Conservation (phyloP, 139 green algal genomes). For the Chlorella sorokiniana region DNA sequence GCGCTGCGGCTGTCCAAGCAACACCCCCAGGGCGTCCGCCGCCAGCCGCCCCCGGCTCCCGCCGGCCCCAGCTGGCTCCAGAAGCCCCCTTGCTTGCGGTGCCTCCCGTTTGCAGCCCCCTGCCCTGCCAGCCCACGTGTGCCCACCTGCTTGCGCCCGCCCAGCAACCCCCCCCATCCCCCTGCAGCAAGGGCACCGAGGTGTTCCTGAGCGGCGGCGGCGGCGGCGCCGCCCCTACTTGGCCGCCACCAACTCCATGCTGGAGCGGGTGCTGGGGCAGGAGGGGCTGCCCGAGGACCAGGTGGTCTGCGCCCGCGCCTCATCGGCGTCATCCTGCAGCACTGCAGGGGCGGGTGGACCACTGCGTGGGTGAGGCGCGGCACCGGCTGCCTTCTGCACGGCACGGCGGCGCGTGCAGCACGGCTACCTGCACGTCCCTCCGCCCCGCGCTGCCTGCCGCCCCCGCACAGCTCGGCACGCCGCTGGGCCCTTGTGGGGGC, state of each 20-base stretch:
- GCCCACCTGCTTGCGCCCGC: background rate
- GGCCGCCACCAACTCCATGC: slow-evolving; percentile 63
- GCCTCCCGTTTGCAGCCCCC: no score
- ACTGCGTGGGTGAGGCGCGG: slow-evolving; percentile 60
- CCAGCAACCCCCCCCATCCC: background rate
- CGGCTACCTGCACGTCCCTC: no score
- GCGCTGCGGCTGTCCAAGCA: no score
- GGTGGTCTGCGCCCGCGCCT: slow-evolving; percentile 79
- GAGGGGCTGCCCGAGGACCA: slow-evolving; percentile 50
- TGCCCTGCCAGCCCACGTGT: background rate
- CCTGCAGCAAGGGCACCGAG: slow-evolving; percentile 65
- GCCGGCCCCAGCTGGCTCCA: no score
- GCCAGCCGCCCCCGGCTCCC: no score
- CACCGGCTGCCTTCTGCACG: no score
- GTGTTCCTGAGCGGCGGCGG: slow-evolving; percentile 71
- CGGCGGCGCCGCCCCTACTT: slow-evolving; percentile 79
- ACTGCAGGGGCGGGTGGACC: slow-evolving; percentile 82
- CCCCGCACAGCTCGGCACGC: no score
- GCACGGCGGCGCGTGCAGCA: no score
- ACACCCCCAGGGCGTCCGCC: no score
- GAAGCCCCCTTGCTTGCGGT: no score
- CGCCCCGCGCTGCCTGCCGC: no score
- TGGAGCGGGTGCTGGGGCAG: slow-evolving; percentile 53
- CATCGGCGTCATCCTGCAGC: slow-evolving; percentile 84
- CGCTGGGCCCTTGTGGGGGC: no score